Base-by-base conservation (phyloP, 2,329 filamentous ascomycete genomes). In the Venturia effusa region DNA sequence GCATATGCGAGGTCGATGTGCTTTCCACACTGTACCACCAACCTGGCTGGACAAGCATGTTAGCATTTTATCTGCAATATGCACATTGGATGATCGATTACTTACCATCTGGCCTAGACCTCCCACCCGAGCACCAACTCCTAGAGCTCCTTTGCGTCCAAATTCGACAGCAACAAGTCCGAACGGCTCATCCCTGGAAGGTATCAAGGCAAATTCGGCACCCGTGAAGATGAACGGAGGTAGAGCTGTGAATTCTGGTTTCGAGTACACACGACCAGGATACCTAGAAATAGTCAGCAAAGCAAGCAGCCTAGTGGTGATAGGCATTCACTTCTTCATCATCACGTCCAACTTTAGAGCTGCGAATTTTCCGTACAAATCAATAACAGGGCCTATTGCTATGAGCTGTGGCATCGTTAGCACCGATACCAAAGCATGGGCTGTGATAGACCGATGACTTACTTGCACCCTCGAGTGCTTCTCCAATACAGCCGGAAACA, bases 11-110 rank as follows among this genome's bases (percentile, higher is more conserved):
- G 0, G 84, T 86, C 1, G 83, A 83, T 6, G 80, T 84, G 0
- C 83, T 86, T 71, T 88, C 86, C 64, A 88, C 82, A 0, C 85
- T 87, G 71, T 83, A 88, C 85, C 85, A 88, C 82, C 85, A 88
- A 32, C 86, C 86, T 24, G 86, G 86, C 45, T 51, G 22, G 5
- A 27, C 13, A 45, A 7, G 22, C 13, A 45, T 11, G 22, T 51
- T 11, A 51, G 45, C 45, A 5, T 3, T 13, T 4, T 27, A 17
- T 27, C 22, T 51, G 8, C 3, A 51, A 4, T 27, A 3, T 51
- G 2, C 10, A 39, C 37, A 4, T 39, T 48, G 6, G 19, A 4
- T 6, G 13, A 11, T 48, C 15, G 11, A 15, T 27, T 15, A 15
- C 45, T 51, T 15, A 51, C 45, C 85, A 88, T 88, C 70, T 86